Evolutionary conservation across 208 protist species (phyloP).

Genomic region (Tritrichomonas foetus): DNA sequence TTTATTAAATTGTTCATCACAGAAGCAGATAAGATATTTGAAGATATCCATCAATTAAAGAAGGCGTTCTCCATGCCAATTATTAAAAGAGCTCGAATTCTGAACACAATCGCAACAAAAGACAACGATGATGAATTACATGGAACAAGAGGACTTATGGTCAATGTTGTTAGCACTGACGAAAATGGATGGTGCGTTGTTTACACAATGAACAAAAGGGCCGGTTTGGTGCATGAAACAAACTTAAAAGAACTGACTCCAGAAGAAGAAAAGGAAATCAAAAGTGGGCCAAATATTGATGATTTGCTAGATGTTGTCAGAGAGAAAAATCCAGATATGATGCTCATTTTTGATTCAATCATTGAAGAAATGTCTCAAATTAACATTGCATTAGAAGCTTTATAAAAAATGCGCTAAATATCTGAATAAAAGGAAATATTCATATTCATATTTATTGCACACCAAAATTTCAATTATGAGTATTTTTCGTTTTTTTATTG

Average conservation of each 20-base stretch:
- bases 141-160: neutral
- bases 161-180: neutral
- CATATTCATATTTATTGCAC: too few species aligned
- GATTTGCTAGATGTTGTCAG: neutral
- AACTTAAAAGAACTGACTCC: neutral
- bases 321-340: neutral
- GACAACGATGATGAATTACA: neutral
- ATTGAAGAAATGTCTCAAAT: neutral
- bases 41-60: neutral
- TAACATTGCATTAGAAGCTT: neutral
- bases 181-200: neutral
- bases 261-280: neutral
- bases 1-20: neutral
- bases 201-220: neutral
- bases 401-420: too few species aligned
- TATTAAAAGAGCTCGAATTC: neutral
- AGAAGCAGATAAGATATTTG: neutral
- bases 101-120: neutral
- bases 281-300: neutral
- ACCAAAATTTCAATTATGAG: too few species aligned
- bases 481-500: too few species aligned
- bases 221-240: neutral
- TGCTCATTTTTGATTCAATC: neutral
- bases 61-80: neutral
- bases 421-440: too few species aligned